Percentiles rank a stretch among this genome's conserved stretches.
These are phyloP conservation scores for Sporisorium iseilematis-ciliati DNA, from an alignment of 1,284 basidiomycete genomes.

Conservation along the genomic window DNA sequence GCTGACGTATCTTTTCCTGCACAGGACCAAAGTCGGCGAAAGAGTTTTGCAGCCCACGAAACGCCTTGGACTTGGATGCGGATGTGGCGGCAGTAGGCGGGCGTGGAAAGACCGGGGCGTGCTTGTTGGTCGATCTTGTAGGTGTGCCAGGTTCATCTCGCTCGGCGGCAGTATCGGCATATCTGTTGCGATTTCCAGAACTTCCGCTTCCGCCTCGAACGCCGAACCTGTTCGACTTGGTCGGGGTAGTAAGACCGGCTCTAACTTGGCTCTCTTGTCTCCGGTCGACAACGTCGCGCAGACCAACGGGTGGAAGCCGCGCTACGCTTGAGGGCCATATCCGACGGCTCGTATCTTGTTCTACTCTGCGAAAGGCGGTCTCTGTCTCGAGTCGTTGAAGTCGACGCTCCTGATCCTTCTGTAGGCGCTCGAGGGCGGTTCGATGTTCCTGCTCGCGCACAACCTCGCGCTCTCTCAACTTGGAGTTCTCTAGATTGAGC, in stretches of 20 bases:
- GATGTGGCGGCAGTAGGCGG: conserved; percentile 22
- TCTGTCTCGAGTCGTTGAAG: conserved; percentile 57
- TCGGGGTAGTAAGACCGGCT: conserved; percentile 48
- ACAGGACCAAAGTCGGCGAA: conserved; percentile 49
- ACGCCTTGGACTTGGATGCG: conserved; percentile 31
- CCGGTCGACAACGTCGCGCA: conserved; percentile 26
- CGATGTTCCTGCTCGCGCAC: conserved; percentile 52
- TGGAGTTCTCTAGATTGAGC: conserved; percentile 50
- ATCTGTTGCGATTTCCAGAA: conserved; percentile 30
- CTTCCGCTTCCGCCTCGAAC: conserved; percentile 29
- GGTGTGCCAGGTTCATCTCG: conserved; percentile 42
- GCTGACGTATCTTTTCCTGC: conserved; percentile 38
- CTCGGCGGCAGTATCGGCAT: conserved; percentile 9
- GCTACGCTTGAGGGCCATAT: conserved; percentile 58
- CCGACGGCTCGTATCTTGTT: conserved; percentile 58
- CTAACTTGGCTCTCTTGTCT: conserved; percentile 42
- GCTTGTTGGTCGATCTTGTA: conserved; percentile 28
- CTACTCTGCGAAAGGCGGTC: conserved; percentile 58
- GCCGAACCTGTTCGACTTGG: conserved; percentile 29
- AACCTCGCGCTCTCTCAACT: conserved; percentile 48
- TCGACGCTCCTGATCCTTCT: conserved; percentile 51
- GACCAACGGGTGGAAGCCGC: conserved; percentile 37
- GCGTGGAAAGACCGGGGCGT: conserved; percentile 20
- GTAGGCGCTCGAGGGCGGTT: conserved; percentile 39
- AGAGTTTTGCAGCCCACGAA: conserved; percentile 42